These are phyloP conservation scores for Aurifilum marmelostoma DNA, from an alignment of 2,329 filamentous ascomycete genomes.

Conservation along the genomic window DNA sequence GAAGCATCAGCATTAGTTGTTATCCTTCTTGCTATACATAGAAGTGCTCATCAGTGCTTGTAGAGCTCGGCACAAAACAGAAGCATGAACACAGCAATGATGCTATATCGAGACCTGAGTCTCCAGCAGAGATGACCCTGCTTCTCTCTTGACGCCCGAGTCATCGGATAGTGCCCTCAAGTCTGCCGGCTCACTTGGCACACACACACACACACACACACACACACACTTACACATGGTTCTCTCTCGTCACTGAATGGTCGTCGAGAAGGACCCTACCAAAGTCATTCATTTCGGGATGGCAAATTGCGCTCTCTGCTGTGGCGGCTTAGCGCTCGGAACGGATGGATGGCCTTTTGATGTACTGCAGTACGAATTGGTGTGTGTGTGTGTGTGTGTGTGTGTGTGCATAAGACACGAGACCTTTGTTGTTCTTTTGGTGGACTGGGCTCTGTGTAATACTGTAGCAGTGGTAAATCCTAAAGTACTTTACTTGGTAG, in stretches of 20 bases:
- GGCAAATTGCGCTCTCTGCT: conserved; percentile 2
- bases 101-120: too few species aligned
- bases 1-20: not conserved
- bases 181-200: not conserved
- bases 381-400: not conserved
- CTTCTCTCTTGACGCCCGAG: not conserved
- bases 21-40: conserved; percentile 1
- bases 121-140: not conserved
- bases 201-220: too few species aligned
- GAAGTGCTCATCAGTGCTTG: not conserved
- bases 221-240: too few species aligned
- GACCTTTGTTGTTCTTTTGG: too few species aligned
- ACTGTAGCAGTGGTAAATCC: too few species aligned
- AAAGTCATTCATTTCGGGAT: not conserved
- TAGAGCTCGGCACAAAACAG: too few species aligned
- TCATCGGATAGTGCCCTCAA: not conserved
- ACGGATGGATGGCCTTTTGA: not conserved
- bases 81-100: too few species aligned
- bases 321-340: not conserved
- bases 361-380: not conserved
- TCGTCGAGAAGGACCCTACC: not conserved
- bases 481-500: too few species aligned
- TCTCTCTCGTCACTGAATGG: not conserved
- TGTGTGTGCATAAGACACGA: not conserved
- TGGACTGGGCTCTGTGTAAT: too few species aligned